Base-by-base conservation (phyloP, 2,329 filamentous ascomycete species). In the Polytolypa hystricis region DNA sequence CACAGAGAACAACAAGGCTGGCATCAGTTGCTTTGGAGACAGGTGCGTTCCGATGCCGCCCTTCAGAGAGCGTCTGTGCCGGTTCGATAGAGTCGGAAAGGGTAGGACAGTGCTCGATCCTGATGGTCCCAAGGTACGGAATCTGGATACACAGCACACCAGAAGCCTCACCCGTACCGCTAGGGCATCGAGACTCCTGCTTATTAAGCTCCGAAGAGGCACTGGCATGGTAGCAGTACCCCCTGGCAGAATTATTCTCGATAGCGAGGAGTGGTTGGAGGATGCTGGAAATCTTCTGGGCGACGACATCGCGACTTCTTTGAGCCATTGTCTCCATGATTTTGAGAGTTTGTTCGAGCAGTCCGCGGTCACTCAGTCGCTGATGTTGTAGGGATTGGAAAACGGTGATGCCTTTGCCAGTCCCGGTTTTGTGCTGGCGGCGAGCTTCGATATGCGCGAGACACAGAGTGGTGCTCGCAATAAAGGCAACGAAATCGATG, bases 81-180 rank as follows among this genome's bases (percentile, higher is more conserved):
- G 9, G 15, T 32, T 19, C 10, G 30, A n/a, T 8, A 20, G 30
- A 11, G 18, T n/a, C n/a, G n/a, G n/a, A n/a, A n/a, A 20, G 10
- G 17, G 17, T 18, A 8, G 30, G 17, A n/a, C 9, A n/a, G 19
- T 33, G 19, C 15, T 26, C 47, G 18, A 67, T 60, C 18, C 50
- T 53, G 11, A 70, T 51, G 1, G 50, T 56, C 1, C 65, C 64
- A 15, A 66, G 53, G 27, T 64, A 62, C 0, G 67, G 67, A 12
- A 70, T 59, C 9, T 56, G 48, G 9, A 71, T 59, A 12, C 45
- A 44, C 2, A 67, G 39, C 4, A 50, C 40, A 1, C 45, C 40
- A 2, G 7, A n/a, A 10, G n/a, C 17, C 7, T 35, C 15, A 17
- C 16, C n/a, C 10, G 15, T 18, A 4, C 9, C 20, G 21, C 12